phyloP scores from a whole-genome alignment of 495 filamentous ascomycete genomes.

The Trichocladium antarcticum region DNA sequence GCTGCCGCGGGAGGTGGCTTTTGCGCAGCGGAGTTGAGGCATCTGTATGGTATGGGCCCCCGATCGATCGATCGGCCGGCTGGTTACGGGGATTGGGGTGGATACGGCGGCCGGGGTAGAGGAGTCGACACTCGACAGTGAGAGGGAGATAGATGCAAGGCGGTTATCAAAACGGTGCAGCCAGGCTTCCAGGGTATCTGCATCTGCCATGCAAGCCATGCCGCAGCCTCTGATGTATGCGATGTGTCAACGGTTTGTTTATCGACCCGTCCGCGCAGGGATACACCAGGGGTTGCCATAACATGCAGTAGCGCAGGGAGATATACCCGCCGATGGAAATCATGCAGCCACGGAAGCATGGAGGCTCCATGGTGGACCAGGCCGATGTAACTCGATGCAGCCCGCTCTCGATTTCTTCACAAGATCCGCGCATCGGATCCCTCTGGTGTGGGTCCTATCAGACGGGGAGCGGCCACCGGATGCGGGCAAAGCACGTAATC shows the following conservation, averaged over 20 bases:
- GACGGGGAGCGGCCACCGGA: too few relatives aligned
- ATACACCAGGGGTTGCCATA: not conserved
- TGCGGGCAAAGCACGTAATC: too few relatives aligned
- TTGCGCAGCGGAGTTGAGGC: constrained; percentile 34
- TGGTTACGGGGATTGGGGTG: too few relatives aligned
- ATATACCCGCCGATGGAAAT: not conserved
- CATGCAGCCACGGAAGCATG: not conserved
- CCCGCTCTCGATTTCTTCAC: not conserved
- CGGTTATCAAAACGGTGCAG: too few relatives aligned
- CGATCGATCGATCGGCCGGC: not conserved
- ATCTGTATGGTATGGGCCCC: not conserved
- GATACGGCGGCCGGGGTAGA: too few relatives aligned
- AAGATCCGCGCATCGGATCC: too few relatives aligned
- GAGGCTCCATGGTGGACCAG: not conserved
- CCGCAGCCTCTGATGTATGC: not conserved
- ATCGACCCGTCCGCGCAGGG: not conserved
- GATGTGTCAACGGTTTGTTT: not conserved
- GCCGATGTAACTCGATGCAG: not conserved
- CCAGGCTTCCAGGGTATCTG: too few relatives aligned
- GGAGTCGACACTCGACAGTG: too few relatives aligned
- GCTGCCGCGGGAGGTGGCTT: constrained; percentile 71
- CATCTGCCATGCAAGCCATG: not conserved
- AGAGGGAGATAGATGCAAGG: too few relatives aligned
- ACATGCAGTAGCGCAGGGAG: not conserved
- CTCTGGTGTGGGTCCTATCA: too few relatives aligned